Percentiles rank a stretch among this genome's conserved stretches.
Conservation (phyloP, 305 asterid species). For the Euphrasia arctica region DNA sequence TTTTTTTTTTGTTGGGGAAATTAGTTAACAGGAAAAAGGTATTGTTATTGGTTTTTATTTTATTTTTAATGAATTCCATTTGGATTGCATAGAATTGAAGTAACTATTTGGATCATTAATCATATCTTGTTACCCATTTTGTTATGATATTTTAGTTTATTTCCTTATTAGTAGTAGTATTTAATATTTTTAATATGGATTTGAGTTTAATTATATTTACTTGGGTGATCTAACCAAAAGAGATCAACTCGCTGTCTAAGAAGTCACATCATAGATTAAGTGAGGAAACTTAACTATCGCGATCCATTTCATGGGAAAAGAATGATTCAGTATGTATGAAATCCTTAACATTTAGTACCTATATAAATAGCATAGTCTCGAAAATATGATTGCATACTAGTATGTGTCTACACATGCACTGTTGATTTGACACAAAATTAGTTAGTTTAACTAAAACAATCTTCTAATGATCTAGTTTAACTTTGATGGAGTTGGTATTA, state of each 20-base stretch:
- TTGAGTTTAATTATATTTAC: constrained; percentile 6
- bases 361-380: too few species aligned
- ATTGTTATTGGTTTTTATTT: constrained; percentile 12
- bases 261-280: constrained; percentile 19
- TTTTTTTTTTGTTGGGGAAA: constrained; percentile 25
- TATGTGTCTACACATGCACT: neutral
- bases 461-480: neutral
- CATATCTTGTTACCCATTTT: constrained; percentile 28
- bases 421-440: constrained; percentile 31
- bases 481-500: constrained; percentile 60
- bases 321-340: constrained; percentile 4
- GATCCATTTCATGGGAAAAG: constrained; percentile 20
- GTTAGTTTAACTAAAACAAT: constrained; percentile 6
- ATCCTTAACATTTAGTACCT: too few species aligned
- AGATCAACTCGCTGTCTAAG: neutral
- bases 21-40: constrained; percentile 31
- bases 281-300: constrained; percentile 9
- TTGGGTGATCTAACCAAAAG: too few species aligned
- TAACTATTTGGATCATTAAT: constrained; percentile 28
- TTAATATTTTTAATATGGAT: constrained; percentile 2
- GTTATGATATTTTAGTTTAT: constrained; percentile 26
- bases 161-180: constrained; percentile 15
- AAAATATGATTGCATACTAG: constrained; percentile 23
- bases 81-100: constrained; percentile 46
- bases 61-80: neutral